These are phyloP conservation scores for Penicillium salamii DNA, from an alignment of 495 filamentous ascomycete species.

Conservation along the genomic window DNA sequence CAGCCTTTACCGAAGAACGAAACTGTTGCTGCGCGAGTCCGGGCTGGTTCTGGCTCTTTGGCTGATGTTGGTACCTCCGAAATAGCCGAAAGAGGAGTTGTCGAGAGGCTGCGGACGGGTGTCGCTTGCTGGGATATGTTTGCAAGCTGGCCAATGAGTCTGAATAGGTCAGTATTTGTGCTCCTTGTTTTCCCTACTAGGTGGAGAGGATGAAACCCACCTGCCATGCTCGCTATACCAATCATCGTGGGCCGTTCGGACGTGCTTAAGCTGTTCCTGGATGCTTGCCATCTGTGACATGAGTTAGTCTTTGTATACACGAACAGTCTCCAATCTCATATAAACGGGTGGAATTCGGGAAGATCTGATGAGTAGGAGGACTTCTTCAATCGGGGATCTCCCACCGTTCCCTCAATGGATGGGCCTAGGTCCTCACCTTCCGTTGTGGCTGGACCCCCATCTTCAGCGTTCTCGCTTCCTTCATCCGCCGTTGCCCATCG, in stretches of 20 bases:
- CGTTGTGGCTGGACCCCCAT: conserved; percentile 38
- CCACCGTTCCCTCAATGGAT: conserved; percentile 55
- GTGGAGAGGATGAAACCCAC: conserved; percentile 23
- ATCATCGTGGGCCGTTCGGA: conserved; percentile 43
- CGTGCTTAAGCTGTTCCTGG: conserved; percentile 52
- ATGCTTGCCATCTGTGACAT: conserved; percentile 48
- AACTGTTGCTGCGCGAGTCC: conserved; percentile 10
- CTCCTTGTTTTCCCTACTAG: neutral
- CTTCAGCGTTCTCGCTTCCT: conserved; percentile 27
- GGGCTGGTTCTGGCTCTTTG: conserved; percentile 20
- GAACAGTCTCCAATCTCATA: conserved; percentile 22
- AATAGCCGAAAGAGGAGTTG: conserved; percentile 32
- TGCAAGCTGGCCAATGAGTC: conserved; percentile 43
- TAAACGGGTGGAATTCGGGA: conserved; percentile 35
- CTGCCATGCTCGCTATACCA: conserved; percentile 46
- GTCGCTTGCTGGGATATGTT: conserved; percentile 37
- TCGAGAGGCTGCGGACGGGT: conserved; percentile 32
- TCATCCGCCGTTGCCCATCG: conserved; percentile 41
- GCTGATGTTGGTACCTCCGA: conserved; percentile 20
- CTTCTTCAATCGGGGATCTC: conserved; percentile 41
- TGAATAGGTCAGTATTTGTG: conserved; percentile 9
- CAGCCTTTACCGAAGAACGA: conserved; percentile 10
- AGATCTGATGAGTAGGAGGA: conserved; percentile 33
- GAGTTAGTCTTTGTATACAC: conserved; percentile 22
- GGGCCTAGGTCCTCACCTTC: conserved; percentile 55